phyloP scores from a whole-genome alignment of 192 early-diverging fungal species.

The Dissophora globulifera region DNA sequence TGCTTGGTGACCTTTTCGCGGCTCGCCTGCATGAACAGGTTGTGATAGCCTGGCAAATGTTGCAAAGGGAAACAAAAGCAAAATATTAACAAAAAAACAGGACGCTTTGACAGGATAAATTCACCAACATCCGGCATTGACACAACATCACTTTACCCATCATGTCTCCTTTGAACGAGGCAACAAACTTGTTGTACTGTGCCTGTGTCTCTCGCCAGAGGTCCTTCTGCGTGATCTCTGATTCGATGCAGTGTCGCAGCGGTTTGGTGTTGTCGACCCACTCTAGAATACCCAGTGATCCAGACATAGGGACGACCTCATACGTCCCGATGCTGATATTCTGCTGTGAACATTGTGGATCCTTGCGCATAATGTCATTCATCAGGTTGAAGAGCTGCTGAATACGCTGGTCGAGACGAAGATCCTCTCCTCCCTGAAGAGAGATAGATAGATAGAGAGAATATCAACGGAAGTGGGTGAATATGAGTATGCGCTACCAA shows the following conservation, averaged over 20 bases:
- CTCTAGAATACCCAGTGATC: constrained; percentile 76
- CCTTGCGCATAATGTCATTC: constrained; percentile 72
- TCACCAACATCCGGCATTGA: too few species aligned
- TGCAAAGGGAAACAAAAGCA: too few species aligned
- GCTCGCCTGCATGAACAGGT: constrained; percentile 60
- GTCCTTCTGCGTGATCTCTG: constrained; percentile 57
- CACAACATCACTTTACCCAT: too few species aligned
- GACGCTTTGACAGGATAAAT: too few species aligned
- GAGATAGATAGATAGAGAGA: not conserved
- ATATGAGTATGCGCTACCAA: too few species aligned
- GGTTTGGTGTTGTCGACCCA: constrained; percentile 82
- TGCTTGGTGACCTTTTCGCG: constrained; percentile 62
- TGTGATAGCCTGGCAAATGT: constrained; percentile 70
- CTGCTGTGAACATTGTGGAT: constrained; percentile 64
- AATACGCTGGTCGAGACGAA: constrained; percentile 81
- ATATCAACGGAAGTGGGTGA: too few species aligned
- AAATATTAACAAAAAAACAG: not conserved
- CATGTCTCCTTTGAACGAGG: constrained; percentile 55
- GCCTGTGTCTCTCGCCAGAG: constrained; percentile 52
- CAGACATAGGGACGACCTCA: constrained; percentile 74
- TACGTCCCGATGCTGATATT: constrained; percentile 73
- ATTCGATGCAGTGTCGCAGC: constrained; percentile 68
- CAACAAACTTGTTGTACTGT: constrained; percentile 61
- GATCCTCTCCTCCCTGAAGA: constrained; percentile 81
- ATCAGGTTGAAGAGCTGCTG: constrained; percentile 83